phyloP scores from a whole-genome alignment of 352 stramenopile genomes.

The Pythium insidiosum region DNA sequence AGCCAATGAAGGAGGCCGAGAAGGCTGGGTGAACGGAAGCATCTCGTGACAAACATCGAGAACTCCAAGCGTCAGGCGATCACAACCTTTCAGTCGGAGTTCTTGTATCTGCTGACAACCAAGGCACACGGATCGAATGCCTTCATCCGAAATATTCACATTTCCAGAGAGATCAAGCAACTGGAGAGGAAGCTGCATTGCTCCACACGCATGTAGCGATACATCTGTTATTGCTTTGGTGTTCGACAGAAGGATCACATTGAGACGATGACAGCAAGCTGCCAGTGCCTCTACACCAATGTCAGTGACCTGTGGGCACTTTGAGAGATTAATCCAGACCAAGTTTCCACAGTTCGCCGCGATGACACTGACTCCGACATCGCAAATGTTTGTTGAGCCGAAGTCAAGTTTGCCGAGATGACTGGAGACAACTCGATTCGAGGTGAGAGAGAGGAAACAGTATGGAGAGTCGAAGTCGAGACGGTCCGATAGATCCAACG shows the following conservation, averaged over 20 bases:
- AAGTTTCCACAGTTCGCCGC: constrained; percentile 32
- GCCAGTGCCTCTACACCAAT: constrained; percentile 39
- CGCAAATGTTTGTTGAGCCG: constrained; percentile 43
- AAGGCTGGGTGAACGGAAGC: constrained; percentile 32
- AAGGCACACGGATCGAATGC: constrained; percentile 23
- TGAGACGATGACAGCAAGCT: constrained; percentile 26
- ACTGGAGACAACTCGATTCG: constrained; percentile 11
- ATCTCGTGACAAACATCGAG: constrained; percentile 26
- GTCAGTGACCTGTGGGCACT: constrained; percentile 50
- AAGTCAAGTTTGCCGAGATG: constrained; percentile 29
- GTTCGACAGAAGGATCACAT: constrained; percentile 28
- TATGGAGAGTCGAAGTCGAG: constrained; percentile 35
- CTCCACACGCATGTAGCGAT: constrained; percentile 29
- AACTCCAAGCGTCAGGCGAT: constrained; percentile 31
- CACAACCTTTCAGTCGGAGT: constrained; percentile 53
- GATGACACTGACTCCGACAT: constrained; percentile 45
- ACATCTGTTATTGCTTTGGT: constrained; percentile 37
- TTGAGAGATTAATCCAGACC: constrained; percentile 47
- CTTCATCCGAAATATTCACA: constrained; percentile 43
- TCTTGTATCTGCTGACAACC: constrained; percentile 41
- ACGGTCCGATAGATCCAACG: constrained; percentile 38
- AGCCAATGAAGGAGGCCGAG: constrained; percentile 20
- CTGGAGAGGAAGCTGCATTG: constrained; percentile 30
- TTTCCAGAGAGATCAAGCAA: constrained; percentile 52
- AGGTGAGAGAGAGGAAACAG: constrained; percentile 23